Evolutionary conservation across 495 filamentous ascomycete species (phyloP), one percentile per base, ranked within the genome.

Genomic region (Podospora pseudocomata): DNA sequence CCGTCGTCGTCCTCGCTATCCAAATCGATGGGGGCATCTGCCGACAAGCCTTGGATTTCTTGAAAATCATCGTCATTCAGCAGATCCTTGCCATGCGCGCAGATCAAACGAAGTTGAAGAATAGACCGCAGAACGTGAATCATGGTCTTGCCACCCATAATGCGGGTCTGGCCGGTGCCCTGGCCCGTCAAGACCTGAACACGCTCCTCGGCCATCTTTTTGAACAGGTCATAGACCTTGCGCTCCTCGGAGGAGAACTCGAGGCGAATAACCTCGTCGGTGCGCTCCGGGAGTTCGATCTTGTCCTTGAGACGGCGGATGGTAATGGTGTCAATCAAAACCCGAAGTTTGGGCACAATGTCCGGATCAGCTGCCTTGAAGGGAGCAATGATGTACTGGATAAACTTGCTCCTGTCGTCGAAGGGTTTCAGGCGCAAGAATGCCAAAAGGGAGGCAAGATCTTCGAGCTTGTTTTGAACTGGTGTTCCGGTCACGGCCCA

Each of bases 401-500:
- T 77, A 72, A 97, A 99, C 44, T 84, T 86, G 65, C 80, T 77
- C 64, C 85, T 87, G 56, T 96, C 90, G 69, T 96, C 89, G 73
- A 98, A 99, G 0, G 95, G 95, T 70, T 87, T 87, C 16, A 99
- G 78, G 2, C 91, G 89, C 6, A 99, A 79, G 72, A 99, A 99
- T 30, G 90, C 93, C 65, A 96, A 89, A n/a, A 99, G 83, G 7
- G 95, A 90, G 19, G 90, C 88, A 9, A 99, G 83, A 75, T 99
- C 95, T 64, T 97, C 93, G 5, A 99, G 84, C 26, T 92, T 89
- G 75, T 99, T 97, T 75, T 96, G 92, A 18, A 95, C 90, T 0
- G 93, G 92, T 0, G 92, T 96, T 58, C 94, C 94, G 2, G 95
- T 98, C 9, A 99, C 93, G 1, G 95, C 94, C 95, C 95, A 99